These are phyloP conservation scores for Camelina laxa DNA, from an alignment of 345 rosid species.

Conservation along the genomic window DNA sequence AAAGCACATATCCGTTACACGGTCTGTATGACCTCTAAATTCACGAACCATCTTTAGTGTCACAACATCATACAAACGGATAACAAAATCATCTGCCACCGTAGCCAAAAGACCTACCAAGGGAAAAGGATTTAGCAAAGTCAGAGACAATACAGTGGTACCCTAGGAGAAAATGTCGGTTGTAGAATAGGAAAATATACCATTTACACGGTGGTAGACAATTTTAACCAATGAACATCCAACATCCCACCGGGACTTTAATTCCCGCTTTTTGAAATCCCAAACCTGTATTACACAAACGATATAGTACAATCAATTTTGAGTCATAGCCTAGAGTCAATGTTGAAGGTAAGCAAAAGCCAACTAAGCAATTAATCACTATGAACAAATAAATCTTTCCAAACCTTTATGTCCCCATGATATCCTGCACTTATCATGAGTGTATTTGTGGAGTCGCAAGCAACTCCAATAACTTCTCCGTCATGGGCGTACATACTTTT, in stretches of 20 bases:
- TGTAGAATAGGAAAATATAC: constrained; percentile 44
- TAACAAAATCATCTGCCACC: constrained; percentile 83
- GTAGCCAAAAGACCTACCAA: constrained; percentile 86
- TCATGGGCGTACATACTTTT: constrained; percentile 64
- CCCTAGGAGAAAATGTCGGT: constrained; percentile 8
- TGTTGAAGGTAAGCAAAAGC: constrained; percentile 12
- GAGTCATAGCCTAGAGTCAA: neutral
- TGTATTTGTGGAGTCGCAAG: constrained; percentile 92
- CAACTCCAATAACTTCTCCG: constrained; percentile 89
- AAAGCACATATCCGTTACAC: constrained; percentile 84
- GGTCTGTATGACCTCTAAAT: constrained; percentile 93
- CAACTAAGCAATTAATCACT: constrained; percentile 4
- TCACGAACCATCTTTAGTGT: constrained; percentile 86
- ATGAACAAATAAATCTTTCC: constrained; percentile 16
- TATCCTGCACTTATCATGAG: constrained; percentile 94
- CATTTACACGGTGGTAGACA: constrained; percentile 76
- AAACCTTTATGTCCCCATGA: constrained; percentile 84
- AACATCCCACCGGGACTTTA: constrained; percentile 82
- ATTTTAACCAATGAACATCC: constrained; percentile 79
- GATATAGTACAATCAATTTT: neutral
- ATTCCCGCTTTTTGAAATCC: constrained; percentile 80
- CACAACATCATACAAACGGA: constrained; percentile 76
- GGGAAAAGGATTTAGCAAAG: constrained; percentile 27
- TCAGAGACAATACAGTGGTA: neutral
- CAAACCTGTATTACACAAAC: constrained; percentile 64